Base-by-base conservation (phyloP, 2,329 filamentous ascomycete genomes). In the Talaromyces marneffei region DNA sequence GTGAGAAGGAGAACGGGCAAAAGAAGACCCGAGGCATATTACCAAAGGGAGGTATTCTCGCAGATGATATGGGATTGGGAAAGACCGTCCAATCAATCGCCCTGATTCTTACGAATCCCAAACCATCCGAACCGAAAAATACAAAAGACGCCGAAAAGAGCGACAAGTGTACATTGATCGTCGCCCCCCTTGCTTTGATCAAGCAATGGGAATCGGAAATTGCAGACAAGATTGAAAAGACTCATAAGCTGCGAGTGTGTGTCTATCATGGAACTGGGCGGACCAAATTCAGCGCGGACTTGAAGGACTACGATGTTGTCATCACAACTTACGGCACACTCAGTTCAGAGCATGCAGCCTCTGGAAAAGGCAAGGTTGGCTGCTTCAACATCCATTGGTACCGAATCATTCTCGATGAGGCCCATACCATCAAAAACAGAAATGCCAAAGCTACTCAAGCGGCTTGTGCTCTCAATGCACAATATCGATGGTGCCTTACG, bases 121-220 rank as follows among this genome's bases (percentile, higher is more conserved):
- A 89, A 68, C 87, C 89, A 27, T 81, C 82, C 2, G 76, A 78
- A 48, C 74, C 76, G 57, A 64, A 67, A 56, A 58, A 62, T 6
- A 55, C 44, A 14, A 72, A 80, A 62, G 82, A 83, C 46, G 80
- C 68, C 59, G 69, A 68, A 25, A 66, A 74, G 62, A 69, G 71
- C 57, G 66, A 70, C 67, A 92, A 89, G 71, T 86, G 87, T 9
- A 99, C 94, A 0, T 81, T 99, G 10, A 92, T 99, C 7, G 90
- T 99, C 57, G 94, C 94, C 1, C 94, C 94, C 0, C 79, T 99
- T 31, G 93, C 94, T 6, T 81, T 99, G 48, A 97, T 99, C 77
- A 90, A 94, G 68, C 94, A 99, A 74, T 99, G 94, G 94, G 94
- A 99, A 76, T 81, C 87, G 1, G 94, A 99, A 74, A 91, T 99